Percentiles rank a stretch among this genome's conserved stretches.
These are phyloP conservation scores for Boletus speciosus DNA, from an alignment of 768 basidiomycete species.

Conservation along the genomic window DNA sequence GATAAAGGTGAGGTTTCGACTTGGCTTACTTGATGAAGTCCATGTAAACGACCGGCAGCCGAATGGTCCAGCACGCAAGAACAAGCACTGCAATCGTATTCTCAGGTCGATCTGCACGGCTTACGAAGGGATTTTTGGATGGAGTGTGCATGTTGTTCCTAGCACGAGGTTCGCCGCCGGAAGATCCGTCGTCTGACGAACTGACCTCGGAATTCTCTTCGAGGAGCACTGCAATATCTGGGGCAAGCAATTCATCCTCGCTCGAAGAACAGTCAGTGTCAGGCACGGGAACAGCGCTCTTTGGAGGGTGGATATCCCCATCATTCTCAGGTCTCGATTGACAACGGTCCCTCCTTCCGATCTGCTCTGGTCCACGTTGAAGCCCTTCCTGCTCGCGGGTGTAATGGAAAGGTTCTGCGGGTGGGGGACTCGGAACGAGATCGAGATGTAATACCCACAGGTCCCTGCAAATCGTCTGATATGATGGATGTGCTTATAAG, in stretches of 20 bases:
- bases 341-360: neutral
- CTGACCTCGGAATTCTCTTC: constrained; percentile 37
- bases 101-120: constrained; percentile 37
- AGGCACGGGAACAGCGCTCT: constrained; percentile 8
- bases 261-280: constrained; percentile 12
- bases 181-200: constrained; percentile 27
- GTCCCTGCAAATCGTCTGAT: constrained; percentile 69
- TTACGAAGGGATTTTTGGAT: constrained; percentile 18
- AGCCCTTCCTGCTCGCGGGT: constrained; percentile 36
- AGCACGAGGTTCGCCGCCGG: constrained; percentile 12
- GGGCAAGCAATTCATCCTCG: constrained; percentile 24
- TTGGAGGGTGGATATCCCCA: constrained; percentile 1
- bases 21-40: constrained; percentile 67
- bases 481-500: constrained; percentile 5
- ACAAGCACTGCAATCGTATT: constrained; percentile 66
- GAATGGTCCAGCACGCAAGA: constrained; percentile 74
- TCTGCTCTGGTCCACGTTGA: constrained; percentile 10
- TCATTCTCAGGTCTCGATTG: constrained; percentile 19
- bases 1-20: neutral
- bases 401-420: constrained; percentile 56
- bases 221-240: constrained; percentile 40
- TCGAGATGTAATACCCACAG: constrained; percentile 76
- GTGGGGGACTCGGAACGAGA: constrained; percentile 55
- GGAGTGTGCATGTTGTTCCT: constrained; percentile 4
- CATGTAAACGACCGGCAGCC: constrained; percentile 70